Percentiles rank a stretch among this genome's conserved stretches.
These are phyloP conservation scores for Chaetomiaceae sp. DNA, from an alignment of 2,329 filamentous ascomycete genomes.

Conservation along the genomic window DNA sequence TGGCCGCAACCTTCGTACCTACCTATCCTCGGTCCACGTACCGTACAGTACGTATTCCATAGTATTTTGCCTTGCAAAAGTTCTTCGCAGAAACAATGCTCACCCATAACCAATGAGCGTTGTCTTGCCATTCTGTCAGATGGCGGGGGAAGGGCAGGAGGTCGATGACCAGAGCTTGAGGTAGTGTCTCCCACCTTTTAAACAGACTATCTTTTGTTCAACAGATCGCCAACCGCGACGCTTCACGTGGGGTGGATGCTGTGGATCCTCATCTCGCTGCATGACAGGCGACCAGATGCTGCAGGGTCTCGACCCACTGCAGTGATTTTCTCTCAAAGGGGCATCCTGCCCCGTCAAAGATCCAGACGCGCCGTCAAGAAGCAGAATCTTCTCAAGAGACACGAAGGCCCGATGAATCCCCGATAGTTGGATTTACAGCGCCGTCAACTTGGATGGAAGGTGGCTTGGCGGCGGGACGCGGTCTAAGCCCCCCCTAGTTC, in stretches of 20 bases:
- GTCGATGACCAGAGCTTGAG: not conserved
- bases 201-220: not conserved
- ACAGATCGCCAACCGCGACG: not conserved
- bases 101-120: not conserved
- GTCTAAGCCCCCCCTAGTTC: not conserved
- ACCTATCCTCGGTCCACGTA: too few relatives aligned
- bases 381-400: too few relatives aligned
- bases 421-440: not conserved
- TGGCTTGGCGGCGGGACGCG: not conserved
- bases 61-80: not conserved
- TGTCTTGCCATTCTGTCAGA: not conserved
- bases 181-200: too few relatives aligned
- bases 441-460: not conserved
- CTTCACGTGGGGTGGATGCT: slow-evolving; percentile 7
- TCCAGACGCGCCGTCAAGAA: not conserved
- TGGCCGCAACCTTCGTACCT: too few relatives aligned
- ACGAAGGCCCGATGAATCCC: too few relatives aligned
- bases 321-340: not conserved
- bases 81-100: not conserved
- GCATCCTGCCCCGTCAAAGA: not conserved
- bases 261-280: slow-evolving; percentile 12
- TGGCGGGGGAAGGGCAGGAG: not conserved
- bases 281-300: not conserved
- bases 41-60: too few relatives aligned
- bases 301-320: not conserved